Evolutionary conservation across 306 rosid genomes (phyloP), one percentile per base, ranked within the genome.

Genomic region (Begonia masoniana): DNA sequence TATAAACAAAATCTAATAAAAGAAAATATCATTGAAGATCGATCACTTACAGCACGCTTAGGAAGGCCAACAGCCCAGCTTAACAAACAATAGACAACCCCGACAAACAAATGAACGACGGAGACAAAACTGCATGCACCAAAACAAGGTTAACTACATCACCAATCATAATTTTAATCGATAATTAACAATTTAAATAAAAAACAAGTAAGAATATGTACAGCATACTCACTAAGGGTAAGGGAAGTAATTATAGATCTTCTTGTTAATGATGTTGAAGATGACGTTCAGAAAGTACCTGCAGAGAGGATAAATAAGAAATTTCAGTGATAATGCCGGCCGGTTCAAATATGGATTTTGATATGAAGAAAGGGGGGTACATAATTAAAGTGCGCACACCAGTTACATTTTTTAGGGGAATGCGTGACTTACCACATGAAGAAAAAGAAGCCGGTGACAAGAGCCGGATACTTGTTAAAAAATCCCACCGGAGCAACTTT

Each of bases 251-350:
- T 91, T 91, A 54, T 91, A 91, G 71, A 91, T 82, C 76, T 83
- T 91, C 82, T 91, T 91, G 84, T 91, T 91, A 71, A 91, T 73
- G 43, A 91, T 91, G 68, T 91, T 91, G 67, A 91, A 91, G 64
- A 91, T 91, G 59, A 91, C 97, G 57, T 91, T 91, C 65, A 91
- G 68, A 48, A 91, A 83, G 77, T 91, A 85, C 97, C 94, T 91
- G 75, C 76, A 57, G 26, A 47, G 41, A 68, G 60, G 51, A 54
- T 36, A 61, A 56, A 39, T 48, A 15, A 54, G 4, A 14, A 19
- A 48, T 45, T 68, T 67, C 50, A 68, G 16, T 52, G 13, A 54
- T 15, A 54, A 45, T 48, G 53, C 21, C 26, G 47, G 39, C 39
- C 39, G 50, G 13, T 4, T n/a, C 41, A 21, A 41, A 10, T 10